Evolutionary conservation across 768 basidiomycete genomes (phyloP), one percentile per base, ranked within the genome.

Genomic region (Lyophyllum atratum): DNA sequence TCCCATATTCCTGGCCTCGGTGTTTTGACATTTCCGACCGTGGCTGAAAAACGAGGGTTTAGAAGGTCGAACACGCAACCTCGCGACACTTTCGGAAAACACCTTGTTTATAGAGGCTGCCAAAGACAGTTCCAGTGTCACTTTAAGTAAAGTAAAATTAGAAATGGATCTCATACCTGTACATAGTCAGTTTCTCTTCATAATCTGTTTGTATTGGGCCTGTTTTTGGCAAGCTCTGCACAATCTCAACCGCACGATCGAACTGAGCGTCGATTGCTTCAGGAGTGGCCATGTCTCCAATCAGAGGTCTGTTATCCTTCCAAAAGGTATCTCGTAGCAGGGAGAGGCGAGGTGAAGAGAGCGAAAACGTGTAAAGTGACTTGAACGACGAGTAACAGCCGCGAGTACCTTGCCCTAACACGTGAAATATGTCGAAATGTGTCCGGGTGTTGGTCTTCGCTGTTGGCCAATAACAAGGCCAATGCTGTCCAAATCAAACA

Each of bases 141-240:
- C 22, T 55, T 33, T 5, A 24, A 19, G n/a, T n/a, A 26, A 31
- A 4, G 37, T 45, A 52, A 11, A 54, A n/a, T n/a, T n/a, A n/a
- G n/a, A 28, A 46, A 26, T 43, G 52, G 26, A 39, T 10, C 19
- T 68, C 81, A 31, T 59, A 89, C 89, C 92, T 92, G 69, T 98
- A 98, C 85, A 98, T 93, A 11, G 85, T 83, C 14, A 98, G 75
- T 70, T 98, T 98, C 70, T 96, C 94, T 63, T 97, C 95, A 68
- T 98, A 97, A 61, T 85, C 91, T 0, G 95, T 97, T 71, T 97
- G 94, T 66, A 98, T 94, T 28, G 95, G 93, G 0, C 95, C 94
- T 10, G 86, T 92, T 79, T 96, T 96, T 1, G 95, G 94, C 29
- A 97, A 76, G 56, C 90, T 76, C 70, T 98, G 95, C 4, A 97